Base-by-base conservation (phyloP, 2,329 filamentous ascomycete genomes). In the Fusarium albosuccineum region DNA sequence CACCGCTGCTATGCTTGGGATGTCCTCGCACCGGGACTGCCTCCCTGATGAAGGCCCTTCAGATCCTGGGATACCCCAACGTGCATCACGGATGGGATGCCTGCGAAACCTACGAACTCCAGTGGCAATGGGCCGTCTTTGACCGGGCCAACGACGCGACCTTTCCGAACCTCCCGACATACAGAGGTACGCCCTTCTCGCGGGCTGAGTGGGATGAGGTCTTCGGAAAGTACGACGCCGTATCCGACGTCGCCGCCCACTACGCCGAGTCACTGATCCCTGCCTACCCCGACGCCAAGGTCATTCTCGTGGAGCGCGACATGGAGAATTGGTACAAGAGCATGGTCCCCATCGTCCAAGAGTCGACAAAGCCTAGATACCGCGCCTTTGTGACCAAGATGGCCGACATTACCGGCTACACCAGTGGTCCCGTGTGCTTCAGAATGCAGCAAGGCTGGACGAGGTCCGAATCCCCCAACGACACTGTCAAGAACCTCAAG, bases 231-330 rank as follows among this genome's bases (percentile, higher is more conserved):
- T 74, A 68, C 52, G 71, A 76, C 26, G 72, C 71, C 2, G 56
- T 72, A 0, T 75, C 75, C 0, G 75, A 78, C 39, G 14, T 76
- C 6, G 68, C 68, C 0, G 64, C 64, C 11, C 60, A 70, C 17
- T 75, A 67, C 7, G 68, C 73, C 1, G 53, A 67, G 13, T 64
- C 70, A n/a, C 50, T 78, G 1, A 70, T 76, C 14, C 55, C 53
- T 4, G 71, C 71, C 0, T 78, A 77, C 8, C 75, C 75, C 1
- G 70, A 76, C 0, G 74, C 75, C 1, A 75, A 75, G 26, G 67
- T 76, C 9, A 66, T 77, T 13, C 68, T 77, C 1, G 62, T 67
- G 14, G 64, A 74, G 9, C 71, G 74, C 10, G 71, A 77, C 14
- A 60, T 75, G 9, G 75, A 76, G 4, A 55, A 50, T 2, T 75